A percentile compares a stretch with the other conserved stretches of the same genome.
Conservation (phyloP, 306 rosid species). For the Acmispon strigosus region DNA sequence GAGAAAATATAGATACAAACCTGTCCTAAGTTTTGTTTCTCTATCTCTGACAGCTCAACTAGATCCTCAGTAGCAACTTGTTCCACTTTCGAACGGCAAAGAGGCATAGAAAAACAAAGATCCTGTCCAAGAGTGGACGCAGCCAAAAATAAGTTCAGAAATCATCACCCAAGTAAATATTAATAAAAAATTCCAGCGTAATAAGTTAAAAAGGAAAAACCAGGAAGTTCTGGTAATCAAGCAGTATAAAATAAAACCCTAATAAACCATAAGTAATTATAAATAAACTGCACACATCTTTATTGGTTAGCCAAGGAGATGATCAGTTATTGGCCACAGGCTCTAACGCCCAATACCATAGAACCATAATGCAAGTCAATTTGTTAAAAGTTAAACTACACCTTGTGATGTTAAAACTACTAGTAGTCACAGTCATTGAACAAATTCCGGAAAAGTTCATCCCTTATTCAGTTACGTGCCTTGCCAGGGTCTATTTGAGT, state of each 20-base stretch:
- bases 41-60: slow-evolving; percentile 92
- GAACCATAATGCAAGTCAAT: not conserved
- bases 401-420: not conserved
- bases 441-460: not conserved
- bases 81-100: slow-evolving; percentile 76
- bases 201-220: not conserved
- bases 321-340: not conserved
- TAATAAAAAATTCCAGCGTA: not conserved
- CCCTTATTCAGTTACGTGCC: not conserved
- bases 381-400: not conserved
- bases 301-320: too few relatives aligned
- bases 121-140: slow-evolving; percentile 44
- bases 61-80: slow-evolving; percentile 73
- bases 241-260: not conserved
- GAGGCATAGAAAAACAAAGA: slow-evolving; percentile 89
- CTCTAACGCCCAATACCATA: not conserved
- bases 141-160: slow-evolving; percentile 1
- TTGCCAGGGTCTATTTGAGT: not conserved
- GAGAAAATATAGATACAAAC: slow-evolving; percentile 31
- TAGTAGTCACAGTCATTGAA: not conserved
- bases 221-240: not conserved
- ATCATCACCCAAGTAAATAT: not conserved
- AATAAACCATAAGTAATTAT: not conserved
- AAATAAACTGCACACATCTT: not conserved
- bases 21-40: slow-evolving; percentile 91